Evolutionary conservation across 768 basidiomycete species (phyloP).

Genomic region (Polyporus arcularius): DNA sequence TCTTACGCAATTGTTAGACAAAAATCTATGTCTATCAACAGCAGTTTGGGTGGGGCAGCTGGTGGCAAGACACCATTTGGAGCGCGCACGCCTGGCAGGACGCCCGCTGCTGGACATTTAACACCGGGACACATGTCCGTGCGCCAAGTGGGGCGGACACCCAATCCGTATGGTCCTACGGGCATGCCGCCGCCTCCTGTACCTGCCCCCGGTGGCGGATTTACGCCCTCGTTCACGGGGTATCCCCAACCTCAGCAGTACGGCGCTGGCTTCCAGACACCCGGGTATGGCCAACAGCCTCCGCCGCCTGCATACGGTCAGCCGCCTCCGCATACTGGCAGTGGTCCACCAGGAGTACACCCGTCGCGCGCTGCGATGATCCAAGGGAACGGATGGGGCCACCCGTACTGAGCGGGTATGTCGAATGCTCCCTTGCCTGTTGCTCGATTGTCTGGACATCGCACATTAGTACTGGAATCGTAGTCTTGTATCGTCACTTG

Average conservation of each 20-base stretch:
- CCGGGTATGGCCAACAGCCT: conserved; percentile 50
- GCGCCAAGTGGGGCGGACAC: conserved; percentile 71
- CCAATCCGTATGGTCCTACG: conserved; percentile 65
- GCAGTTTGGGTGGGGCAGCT: conserved; percentile 40
- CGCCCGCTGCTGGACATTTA: conserved; percentile 49
- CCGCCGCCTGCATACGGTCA: conserved; percentile 42
- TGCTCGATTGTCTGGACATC: neutral
- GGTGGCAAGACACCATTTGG: conserved; percentile 83
- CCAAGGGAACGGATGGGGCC: conserved; percentile 42
- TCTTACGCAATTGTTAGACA: conserved; percentile 46
- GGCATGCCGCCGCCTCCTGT: conserved; percentile 33
- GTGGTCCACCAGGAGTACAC: conserved; percentile 60
- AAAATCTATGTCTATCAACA: conserved; percentile 62
- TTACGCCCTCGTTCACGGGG: conserved; percentile 21
- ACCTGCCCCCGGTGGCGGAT: conserved; percentile 38
- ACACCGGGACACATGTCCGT: conserved; percentile 83
- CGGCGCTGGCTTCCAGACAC: conserved; percentile 32
- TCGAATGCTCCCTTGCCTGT: conserved; percentile 19
- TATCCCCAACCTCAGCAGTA: conserved; percentile 29
- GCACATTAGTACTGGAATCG: conserved; percentile 6
- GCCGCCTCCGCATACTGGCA: conserved; percentile 30
- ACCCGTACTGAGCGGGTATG: conserved; percentile 12
- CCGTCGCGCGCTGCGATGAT: conserved; percentile 68
- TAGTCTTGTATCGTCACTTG: conserved; percentile 18
- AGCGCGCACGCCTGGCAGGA: conserved; percentile 75